Evolutionary conservation across 805 yeast genomes (phyloP).

Genomic region (Yamadazyma nakazawae): DNA sequence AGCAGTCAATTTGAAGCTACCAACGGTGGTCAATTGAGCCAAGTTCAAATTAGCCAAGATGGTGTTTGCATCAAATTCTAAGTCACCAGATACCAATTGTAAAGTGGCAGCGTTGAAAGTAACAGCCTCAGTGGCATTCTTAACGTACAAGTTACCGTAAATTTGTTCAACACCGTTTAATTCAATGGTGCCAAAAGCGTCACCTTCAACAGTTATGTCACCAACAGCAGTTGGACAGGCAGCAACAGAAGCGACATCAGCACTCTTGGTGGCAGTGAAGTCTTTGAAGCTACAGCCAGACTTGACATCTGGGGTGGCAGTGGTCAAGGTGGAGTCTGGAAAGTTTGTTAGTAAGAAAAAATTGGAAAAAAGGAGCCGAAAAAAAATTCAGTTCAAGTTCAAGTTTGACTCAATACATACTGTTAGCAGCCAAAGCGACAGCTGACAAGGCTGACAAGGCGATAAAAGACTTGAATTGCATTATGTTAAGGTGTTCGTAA

Average conservation of each 20-base stretch:
- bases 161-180: constrained; percentile 73
- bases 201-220: constrained; percentile 68
- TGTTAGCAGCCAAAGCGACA: constrained; percentile 34
- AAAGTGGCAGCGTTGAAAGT: constrained; percentile 77
- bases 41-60: constrained; percentile 64
- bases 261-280: constrained; percentile 73
- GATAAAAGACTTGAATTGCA: constrained; percentile 57
- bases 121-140: constrained; percentile 60
- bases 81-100: constrained; percentile 67
- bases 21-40: constrained; percentile 79
- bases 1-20: constrained; percentile 74
- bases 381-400: not conserved
- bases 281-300: constrained; percentile 61
- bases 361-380: not conserved
- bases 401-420: constrained; percentile 18
- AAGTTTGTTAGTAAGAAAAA: constrained; percentile 5
- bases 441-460: constrained; percentile 50
- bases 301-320: constrained; percentile 53
- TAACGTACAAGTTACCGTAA: constrained; percentile 69
- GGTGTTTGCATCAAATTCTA: constrained; percentile 62
- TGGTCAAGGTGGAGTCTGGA: constrained; percentile 42
- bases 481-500: constrained; percentile 15
- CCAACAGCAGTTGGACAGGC: constrained; percentile 81
- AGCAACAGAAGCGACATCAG: constrained; percentile 70
- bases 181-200: constrained; percentile 53